Conservation (phyloP, 495 filamentous ascomycete species). For the Podospora bellae-mahoneyi region DNA sequence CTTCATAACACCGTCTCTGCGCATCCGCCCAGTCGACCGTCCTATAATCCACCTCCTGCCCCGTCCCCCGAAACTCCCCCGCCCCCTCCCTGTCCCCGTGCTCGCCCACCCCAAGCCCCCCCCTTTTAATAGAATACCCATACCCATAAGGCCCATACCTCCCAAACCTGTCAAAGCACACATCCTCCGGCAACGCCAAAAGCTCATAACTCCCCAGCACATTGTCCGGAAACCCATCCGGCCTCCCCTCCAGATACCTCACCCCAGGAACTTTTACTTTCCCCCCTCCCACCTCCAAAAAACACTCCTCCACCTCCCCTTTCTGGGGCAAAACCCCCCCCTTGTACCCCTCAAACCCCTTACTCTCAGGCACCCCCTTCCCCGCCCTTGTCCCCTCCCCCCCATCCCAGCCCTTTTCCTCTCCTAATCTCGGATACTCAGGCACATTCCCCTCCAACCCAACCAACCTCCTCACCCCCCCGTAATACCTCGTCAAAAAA, state of each 20-base stretch:
- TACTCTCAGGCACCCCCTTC: conserved; percentile 31
- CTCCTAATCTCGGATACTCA: conserved; percentile 66
- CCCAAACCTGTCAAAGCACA: conserved; percentile 93
- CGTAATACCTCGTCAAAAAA: conserved; percentile 79
- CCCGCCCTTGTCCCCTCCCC: conserved; percentile 19
- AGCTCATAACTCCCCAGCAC: conserved; percentile 79
- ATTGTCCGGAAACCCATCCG: conserved; percentile 75
- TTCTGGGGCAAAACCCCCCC: conserved; percentile 52
- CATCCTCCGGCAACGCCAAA: conserved; percentile 74
- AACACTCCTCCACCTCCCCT: conserved; percentile 62
- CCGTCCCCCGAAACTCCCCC: conserved; percentile 67
- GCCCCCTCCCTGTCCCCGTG: conserved; percentile 74
- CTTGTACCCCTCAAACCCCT: conserved; percentile 64
- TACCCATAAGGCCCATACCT: conserved; percentile 84
- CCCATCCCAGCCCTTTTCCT: conserved; percentile 41
- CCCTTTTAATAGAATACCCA: conserved; percentile 71
- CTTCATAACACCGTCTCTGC: conserved; percentile 64
- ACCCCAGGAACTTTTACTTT: conserved; percentile 62
- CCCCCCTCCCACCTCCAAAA: conserved; percentile 59
- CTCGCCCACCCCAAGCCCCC: conserved; percentile 75
- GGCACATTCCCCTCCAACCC: conserved; percentile 59
- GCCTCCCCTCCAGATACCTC: conserved; percentile 68
- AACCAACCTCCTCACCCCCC: conserved; percentile 68
- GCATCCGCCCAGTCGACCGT: conserved; percentile 70
- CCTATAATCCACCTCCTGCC: conserved; percentile 67